Base-by-base conservation (phyloP, 2,329 filamentous ascomycete genomes). In the Apiospora kogelbergensis region DNA sequence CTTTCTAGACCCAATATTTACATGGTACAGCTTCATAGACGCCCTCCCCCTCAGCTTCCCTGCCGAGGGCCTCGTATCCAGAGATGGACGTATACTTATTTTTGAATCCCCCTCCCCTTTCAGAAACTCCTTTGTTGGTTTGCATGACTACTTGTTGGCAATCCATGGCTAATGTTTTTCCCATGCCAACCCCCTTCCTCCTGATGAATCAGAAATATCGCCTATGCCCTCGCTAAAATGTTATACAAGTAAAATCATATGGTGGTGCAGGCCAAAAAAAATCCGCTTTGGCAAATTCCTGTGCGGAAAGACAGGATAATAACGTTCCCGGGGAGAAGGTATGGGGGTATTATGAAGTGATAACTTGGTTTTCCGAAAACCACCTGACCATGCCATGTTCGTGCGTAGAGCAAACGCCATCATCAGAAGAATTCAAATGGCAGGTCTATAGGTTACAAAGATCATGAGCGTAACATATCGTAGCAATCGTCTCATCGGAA, bases 401-500 rank as follows among this genome's bases (percentile, higher is more conserved):
- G 24, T 24, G 60, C 40, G 42, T 22, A 65, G 20, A 42, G 41
- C 33, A 48, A 63, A 63, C 74, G 72, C 73, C 70, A 69, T 74
- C 70, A 74, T 74, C 74, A 71, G 70, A 65, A 69, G 20, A 73
- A 73, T 73, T 73, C 68, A 42, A 72, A 71, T 71, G 67, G 72
- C 68, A 72, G 72, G 74, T 60, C 69, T 75, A 75, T 74, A 74
- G 70, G 71, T 11, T 77, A 77, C 75, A 78, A 60, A 60, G 72
- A 73, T 76, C 73, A 75, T 79, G 74, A 75, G 73, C 71, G 73
- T 76, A 73, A 73, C 75, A 71, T 72, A 74, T 78, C 72, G 73
- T 75, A 74, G 72, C 71, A 72, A 75, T 73, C 72, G 69, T 83
- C 77, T 66, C 44, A 86, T 79, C 85, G 81, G 76, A 85, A 86